Percentiles rank a stretch among this genome's conserved stretches.
phyloP scores from a whole-genome alignment of 2,329 filamentous ascomycete genomes.

The Zasmidium angulare region DNA sequence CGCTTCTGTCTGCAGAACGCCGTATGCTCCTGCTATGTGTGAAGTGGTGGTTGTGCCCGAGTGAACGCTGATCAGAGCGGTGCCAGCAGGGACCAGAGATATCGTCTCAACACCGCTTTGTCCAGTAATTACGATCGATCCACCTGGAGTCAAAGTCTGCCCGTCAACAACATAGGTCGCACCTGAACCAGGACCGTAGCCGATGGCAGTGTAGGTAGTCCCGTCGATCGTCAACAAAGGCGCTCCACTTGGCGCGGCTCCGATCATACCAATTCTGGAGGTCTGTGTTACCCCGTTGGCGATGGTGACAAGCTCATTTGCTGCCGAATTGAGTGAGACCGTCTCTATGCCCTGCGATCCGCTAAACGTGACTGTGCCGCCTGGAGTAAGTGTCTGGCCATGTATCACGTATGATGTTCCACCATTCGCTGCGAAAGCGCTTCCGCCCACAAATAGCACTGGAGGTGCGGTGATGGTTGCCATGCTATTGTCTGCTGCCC shows the following conservation, averaged over 20 bases:
- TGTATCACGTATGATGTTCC: slow-evolving; percentile 30
- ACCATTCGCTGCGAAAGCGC: slow-evolving; percentile 25
- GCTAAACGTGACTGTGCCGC: slow-evolving; percentile 25
- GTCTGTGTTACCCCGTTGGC: slow-evolving; percentile 27
- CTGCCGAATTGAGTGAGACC: slow-evolving; percentile 34
- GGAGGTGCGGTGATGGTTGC: slow-evolving; percentile 31
- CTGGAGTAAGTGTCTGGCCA: slow-evolving; percentile 28
- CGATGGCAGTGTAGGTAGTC: slow-evolving; percentile 27
- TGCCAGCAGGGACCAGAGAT: slow-evolving; percentile 36
- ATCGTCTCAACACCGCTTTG: slow-evolving; percentile 33
- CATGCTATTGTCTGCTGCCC: slow-evolving; percentile 5
- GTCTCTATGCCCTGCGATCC: slow-evolving; percentile 29
- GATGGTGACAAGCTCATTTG: slow-evolving; percentile 23
- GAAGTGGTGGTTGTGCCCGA: slow-evolving; percentile 29
- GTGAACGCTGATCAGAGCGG: slow-evolving; percentile 17
- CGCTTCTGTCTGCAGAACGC: slow-evolving; percentile 26
- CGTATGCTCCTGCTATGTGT: slow-evolving; percentile 24
- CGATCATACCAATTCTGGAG: slow-evolving; percentile 17
- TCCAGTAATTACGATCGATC: slow-evolving; percentile 24
- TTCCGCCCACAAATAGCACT: slow-evolving; percentile 32
- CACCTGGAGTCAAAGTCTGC: slow-evolving; percentile 40
- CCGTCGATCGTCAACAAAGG: slow-evolving; percentile 31
- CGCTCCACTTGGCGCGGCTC: slow-evolving; percentile 18
- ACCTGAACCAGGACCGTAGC: slow-evolving; percentile 29
- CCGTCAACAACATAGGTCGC: slow-evolving; percentile 39